Evolutionary conservation across 2,329 filamentous ascomycete species (phyloP).

Genomic region (Colletotrichum echinochloae): DNA sequence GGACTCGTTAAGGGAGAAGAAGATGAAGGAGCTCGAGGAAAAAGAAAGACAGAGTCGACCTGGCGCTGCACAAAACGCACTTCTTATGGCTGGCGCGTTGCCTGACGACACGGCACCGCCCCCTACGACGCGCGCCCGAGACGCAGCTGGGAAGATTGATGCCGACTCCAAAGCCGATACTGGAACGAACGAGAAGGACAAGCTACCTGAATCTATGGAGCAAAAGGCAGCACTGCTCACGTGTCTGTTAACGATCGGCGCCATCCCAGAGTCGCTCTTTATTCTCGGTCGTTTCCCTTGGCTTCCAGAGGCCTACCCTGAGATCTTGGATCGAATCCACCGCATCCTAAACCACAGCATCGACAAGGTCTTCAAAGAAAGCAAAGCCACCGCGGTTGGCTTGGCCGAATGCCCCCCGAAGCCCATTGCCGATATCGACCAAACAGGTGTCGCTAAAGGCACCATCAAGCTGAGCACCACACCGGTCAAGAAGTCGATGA

Average conservation of each 20-base stretch:
- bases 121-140: slow-evolving; percentile 59
- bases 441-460: slow-evolving; percentile 76
- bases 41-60: slow-evolving; percentile 78
- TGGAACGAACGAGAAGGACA: slow-evolving; percentile 62
- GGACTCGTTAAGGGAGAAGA: slow-evolving; percentile 76
- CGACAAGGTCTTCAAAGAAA: slow-evolving; percentile 74
- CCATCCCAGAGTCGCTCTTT: slow-evolving; percentile 91
- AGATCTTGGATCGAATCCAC: slow-evolving; percentile 83
- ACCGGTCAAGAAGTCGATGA: slow-evolving; percentile 73
- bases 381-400: slow-evolving; percentile 51
- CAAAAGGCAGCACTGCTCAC: slow-evolving; percentile 90
- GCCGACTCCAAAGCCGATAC: slow-evolving; percentile 63
- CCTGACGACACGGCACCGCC: slow-evolving; percentile 79
- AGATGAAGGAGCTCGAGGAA: slow-evolving; percentile 81
- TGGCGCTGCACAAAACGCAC: slow-evolving; percentile 82
- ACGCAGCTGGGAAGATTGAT: slow-evolving; percentile 64
- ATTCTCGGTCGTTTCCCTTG: slow-evolving; percentile 93
- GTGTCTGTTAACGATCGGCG: slow-evolving; percentile 89
- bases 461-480: slow-evolving; percentile 71
- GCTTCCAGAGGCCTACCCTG: slow-evolving; percentile 86
- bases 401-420: slow-evolving; percentile 57
- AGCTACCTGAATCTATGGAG: slow-evolving; percentile 79
- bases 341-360: slow-evolving; percentile 87
- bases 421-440: slow-evolving; percentile 66
- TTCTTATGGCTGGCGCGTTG: slow-evolving; percentile 87